Conservation (phyloP, 2,329 filamentous ascomycete genomes). For the Uncinocarpus reesii region DNA sequence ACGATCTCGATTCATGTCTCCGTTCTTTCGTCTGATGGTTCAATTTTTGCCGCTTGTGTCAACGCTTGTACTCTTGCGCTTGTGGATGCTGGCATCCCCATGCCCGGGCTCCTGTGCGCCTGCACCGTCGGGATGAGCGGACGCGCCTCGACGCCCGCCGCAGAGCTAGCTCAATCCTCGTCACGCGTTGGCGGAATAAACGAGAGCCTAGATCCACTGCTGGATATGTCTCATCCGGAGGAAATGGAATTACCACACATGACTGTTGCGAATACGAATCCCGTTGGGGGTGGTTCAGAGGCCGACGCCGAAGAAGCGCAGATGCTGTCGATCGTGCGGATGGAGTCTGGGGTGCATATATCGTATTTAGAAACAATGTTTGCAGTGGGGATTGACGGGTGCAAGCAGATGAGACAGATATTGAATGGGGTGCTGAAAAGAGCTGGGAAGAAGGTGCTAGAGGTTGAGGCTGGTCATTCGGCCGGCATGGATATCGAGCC, state of each 20-base stretch:
- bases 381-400: conserved; percentile 82
- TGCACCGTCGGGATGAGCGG: conserved; percentile 68
- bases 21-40: conserved; percentile 81
- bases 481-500: conserved; percentile 3
- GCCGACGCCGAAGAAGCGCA: conserved; percentile 40
- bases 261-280: conserved; percentile 61
- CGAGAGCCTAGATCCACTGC: conserved; percentile 36
- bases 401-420: conserved; percentile 70
- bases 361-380: conserved; percentile 79
- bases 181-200: conserved; percentile 20
- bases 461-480: conserved; percentile 12
- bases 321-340: conserved; percentile 65
- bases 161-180: conserved; percentile 19
- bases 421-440: conserved; percentile 67
- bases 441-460: conserved; percentile 17
- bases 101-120: conserved; percentile 81
- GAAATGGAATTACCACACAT: conserved; percentile 73
- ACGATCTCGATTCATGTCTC: conserved; percentile 76
- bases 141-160: conserved; percentile 33
- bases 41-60: conserved; percentile 74
- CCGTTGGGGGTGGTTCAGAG: conserved; percentile 42
- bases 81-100: conserved; percentile 88
- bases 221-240: conserved; percentile 38
- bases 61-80: conserved; percentile 88
- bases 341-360: conserved; percentile 82